Percentiles rank a stretch among this genome's conserved stretches.
Evolutionary conservation across 192 early-diverging fungal genomes (phyloP).

Genomic region (Dissophora ornata): DNA sequence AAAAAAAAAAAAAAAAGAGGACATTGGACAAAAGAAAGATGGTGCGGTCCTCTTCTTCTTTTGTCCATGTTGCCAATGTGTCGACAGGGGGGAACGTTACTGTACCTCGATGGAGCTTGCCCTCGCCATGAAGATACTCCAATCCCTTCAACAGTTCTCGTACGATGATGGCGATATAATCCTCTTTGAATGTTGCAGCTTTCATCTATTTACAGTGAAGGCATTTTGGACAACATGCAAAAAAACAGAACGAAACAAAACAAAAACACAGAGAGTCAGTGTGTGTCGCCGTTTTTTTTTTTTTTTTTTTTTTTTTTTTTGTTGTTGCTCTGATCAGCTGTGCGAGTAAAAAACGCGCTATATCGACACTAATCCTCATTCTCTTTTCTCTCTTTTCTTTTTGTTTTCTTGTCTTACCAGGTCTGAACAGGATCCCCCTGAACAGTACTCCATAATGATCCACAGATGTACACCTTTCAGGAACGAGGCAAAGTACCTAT

Average conservation of each 20-base stretch:
- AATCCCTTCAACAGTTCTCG: constrained; percentile 89
- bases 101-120: constrained; percentile 87
- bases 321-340: not conserved
- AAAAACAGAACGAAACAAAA: no score
- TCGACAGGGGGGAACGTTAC: no score
- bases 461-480: constrained; percentile 90
- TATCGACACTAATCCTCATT: not conserved
- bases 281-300: no score
- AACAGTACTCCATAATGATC: constrained; percentile 99
- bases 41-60: no score
- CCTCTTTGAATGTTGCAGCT: constrained; percentile 83
- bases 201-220: constrained; percentile 78
- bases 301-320: no score
- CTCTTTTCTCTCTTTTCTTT: not conserved
- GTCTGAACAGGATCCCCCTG: constrained; percentile 94
- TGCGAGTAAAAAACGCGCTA: not conserved
- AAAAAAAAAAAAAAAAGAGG: no score
- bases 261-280: no score
- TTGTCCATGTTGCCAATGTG: no score
- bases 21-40: no score
- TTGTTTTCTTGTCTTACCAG: constrained; percentile 65
- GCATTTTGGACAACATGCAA: no score
- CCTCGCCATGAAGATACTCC: constrained; percentile 91
- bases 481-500: constrained; percentile 90
- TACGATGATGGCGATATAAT: constrained; percentile 92